Evolutionary conservation across 2,329 filamentous ascomycete species (phyloP).

Genomic region (Aspergillus sp.): DNA sequence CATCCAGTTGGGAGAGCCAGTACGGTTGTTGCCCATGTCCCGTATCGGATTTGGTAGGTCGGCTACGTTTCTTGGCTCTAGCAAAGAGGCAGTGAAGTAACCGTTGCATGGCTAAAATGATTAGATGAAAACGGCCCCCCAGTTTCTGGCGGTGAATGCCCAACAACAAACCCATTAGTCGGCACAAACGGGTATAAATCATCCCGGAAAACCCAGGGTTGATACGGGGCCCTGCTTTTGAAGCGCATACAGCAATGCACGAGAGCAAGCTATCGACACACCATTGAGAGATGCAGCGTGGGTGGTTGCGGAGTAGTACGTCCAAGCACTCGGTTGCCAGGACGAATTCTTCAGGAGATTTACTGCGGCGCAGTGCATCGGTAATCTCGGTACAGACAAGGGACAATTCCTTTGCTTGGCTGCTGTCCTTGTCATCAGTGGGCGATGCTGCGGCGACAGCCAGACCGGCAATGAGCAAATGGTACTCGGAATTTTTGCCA

Average conservation of each 20-base stretch:
- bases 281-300: constrained; percentile 44
- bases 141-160: constrained; percentile 59
- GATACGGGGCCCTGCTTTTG: constrained; percentile 35
- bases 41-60: constrained; percentile 27
- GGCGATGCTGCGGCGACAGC: constrained; percentile 33
- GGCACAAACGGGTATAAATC: constrained; percentile 56
- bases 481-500: constrained; percentile 30
- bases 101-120: constrained; percentile 55
- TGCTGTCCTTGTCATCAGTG: constrained; percentile 40
- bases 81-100: constrained; percentile 58
- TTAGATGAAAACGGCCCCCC: constrained; percentile 60
- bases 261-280: constrained; percentile 46
- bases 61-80: constrained; percentile 39
- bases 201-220: constrained; percentile 33
- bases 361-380: constrained; percentile 29
- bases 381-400: constrained; percentile 36
- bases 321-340: constrained; percentile 42
- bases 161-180: constrained; percentile 53
- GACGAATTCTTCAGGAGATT: constrained; percentile 40
- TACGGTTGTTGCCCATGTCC: constrained; percentile 26
- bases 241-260: constrained; percentile 37
- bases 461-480: constrained; percentile 38
- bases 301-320: constrained; percentile 41
- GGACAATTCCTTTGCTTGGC: constrained; percentile 36
- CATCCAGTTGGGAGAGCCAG: constrained; percentile 37